Evolutionary conservation across 176 grass and related monocot genomes (phyloP).

Genomic region (Ensete ventricosum): DNA sequence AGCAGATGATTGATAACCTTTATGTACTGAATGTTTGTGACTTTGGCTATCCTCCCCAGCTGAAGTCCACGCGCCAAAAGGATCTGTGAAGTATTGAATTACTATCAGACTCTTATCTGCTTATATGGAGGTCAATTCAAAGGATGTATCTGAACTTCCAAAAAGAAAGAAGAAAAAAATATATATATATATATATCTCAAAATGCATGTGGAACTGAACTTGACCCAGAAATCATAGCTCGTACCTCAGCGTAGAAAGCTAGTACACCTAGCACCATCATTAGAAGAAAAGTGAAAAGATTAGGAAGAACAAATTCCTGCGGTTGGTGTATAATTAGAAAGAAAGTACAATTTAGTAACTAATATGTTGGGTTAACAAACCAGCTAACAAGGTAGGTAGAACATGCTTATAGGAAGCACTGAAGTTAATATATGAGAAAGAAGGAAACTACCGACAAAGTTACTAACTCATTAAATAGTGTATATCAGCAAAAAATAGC

Average conservation of each 20-base stretch:
- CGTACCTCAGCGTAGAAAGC: slow-evolving; percentile 7
- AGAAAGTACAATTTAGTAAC: slow-evolving; percentile 3
- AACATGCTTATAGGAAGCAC: not conserved
- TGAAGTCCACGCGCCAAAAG: slow-evolving; percentile 19
- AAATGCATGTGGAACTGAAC: not conserved
- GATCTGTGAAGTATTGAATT: slow-evolving; percentile 4
- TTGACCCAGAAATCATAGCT: not conserved
- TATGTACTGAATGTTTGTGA: slow-evolving; percentile 19
- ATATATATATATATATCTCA: too few relatives aligned
- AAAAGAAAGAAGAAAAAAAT: not conserved
- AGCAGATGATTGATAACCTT: slow-evolving; percentile 13
- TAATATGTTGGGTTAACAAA: not conserved
- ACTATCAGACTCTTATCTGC: not conserved
- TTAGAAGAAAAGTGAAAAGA: slow-evolving; percentile 4
- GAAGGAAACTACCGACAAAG: too few relatives aligned
- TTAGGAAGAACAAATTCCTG: slow-evolving; percentile 6
- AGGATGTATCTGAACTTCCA: too few relatives aligned
- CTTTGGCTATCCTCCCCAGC: slow-evolving; percentile 16
- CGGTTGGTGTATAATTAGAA: not conserved
- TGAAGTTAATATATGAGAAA: too few relatives aligned
- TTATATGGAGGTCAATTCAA: not conserved
- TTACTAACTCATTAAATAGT: too few relatives aligned
- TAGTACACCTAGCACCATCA: not conserved
- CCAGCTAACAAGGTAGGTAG: not conserved
- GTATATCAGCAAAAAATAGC: not conserved